Conservation (phyloP, 495 filamentous ascomycete species). For the Daldinia bambusicola region DNA sequence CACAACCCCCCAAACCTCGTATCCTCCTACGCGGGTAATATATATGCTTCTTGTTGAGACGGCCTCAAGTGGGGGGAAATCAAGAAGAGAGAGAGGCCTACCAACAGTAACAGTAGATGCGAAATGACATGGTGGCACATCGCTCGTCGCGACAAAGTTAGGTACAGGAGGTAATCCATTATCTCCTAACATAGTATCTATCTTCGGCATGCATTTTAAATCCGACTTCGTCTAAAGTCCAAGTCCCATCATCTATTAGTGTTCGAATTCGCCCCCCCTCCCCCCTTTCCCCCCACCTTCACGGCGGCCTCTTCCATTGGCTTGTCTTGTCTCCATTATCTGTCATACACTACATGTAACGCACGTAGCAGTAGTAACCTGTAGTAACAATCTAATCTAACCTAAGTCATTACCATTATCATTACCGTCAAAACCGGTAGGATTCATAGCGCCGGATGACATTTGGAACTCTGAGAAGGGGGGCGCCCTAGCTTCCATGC, state of each 20-base stretch:
- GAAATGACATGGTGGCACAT: not conserved
- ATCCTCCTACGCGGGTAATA: not conserved
- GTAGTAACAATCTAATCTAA: no score
- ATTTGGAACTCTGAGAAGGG: not conserved
- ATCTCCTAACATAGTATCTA: not conserved
- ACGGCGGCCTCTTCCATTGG: constrained; percentile 9
- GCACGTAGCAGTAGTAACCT: no score
- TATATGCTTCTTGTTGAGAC: not conserved
- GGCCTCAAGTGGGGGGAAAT: not conserved
- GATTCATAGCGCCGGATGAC: constrained; percentile 17
- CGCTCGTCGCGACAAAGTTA: not conserved
- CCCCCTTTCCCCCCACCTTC: constrained; percentile 1
- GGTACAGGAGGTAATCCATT: no score
- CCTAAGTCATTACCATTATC: not conserved
- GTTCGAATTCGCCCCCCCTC: not conserved
- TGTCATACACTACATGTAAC: no score
- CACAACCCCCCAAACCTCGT: not conserved
- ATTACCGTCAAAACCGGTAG: not conserved
- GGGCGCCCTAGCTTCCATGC: not conserved
- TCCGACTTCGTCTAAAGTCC: constrained; percentile 12
- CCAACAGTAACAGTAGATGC: not conserved
- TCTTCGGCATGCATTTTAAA: not conserved
- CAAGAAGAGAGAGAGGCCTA: not conserved
- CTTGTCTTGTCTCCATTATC: not conserved
- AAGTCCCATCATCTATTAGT: not conserved